Percentiles rank a stretch among this genome's conserved stretches.
Conservation (phyloP, 2,329 filamentous ascomycete genomes). For the Calonectria henricotiae region DNA sequence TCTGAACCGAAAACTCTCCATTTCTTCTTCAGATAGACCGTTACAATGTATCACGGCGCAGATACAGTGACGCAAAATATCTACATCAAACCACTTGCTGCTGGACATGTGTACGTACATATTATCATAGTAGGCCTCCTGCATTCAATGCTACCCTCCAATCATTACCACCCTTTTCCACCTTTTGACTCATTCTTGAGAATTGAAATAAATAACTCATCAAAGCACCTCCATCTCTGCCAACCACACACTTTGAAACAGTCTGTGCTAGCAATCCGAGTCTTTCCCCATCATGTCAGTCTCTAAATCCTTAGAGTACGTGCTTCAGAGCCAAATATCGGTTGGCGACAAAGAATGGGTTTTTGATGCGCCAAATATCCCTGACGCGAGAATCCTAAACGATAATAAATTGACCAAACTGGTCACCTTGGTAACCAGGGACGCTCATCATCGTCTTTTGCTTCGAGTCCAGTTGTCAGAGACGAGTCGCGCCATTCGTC, state of each 20-base stretch:
- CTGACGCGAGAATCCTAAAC: background rate
- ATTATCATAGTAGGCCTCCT: slow-evolving; percentile 14
- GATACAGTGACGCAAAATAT: no score
- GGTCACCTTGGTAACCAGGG: background rate
- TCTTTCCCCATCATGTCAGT: background rate
- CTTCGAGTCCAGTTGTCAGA: background rate
- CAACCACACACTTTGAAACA: background rate
- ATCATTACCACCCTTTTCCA: no score
- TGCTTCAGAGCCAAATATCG: slow-evolving; percentile 6
- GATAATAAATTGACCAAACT: slow-evolving; percentile 1
- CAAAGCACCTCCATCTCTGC: background rate
- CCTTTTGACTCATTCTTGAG: background rate
- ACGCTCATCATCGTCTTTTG: background rate
- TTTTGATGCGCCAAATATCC: slow-evolving; percentile 1
- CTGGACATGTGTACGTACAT: background rate
- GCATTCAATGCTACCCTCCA: slow-evolving; percentile 5
- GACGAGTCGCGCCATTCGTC: slow-evolving; percentile 5
- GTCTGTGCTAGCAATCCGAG: background rate
- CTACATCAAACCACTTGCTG: background rate
- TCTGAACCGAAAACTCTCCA: no score
- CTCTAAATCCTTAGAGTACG: background rate
- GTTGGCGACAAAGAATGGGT: slow-evolving; percentile 3
- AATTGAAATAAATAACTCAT: background rate
- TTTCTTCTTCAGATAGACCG: no score
- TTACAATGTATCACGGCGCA: no score